Evolutionary conservation across 2,329 filamentous ascomycete genomes (phyloP), one percentile per base, ranked within the genome.

Genomic region (Ophiosphaerella korrae): DNA sequence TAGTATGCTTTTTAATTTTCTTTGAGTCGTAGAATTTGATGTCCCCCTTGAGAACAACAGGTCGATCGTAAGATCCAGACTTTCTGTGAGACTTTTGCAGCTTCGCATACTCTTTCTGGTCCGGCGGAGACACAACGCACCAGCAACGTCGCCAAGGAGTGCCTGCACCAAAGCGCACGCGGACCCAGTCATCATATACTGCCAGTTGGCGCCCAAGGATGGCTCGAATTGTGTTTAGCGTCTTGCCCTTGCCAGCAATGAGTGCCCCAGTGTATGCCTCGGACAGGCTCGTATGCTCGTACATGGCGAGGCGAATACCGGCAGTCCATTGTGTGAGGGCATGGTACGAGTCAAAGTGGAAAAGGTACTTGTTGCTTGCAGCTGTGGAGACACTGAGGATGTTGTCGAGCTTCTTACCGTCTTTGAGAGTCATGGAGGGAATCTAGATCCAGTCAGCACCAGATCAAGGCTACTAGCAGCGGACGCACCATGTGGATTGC

Each of bases 91-190:
- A 84, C 73, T 96, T 97, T 69, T 93, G 89, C 46, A 88, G 78
- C 71, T 91, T 96, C 60, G 88, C 84, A 59, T 86, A 87, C 64
- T 96, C 91, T 77, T 97, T 99, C 77, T 97, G 92, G 66, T 96
- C 90, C 0, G 94, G 93, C 2, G 93, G 94, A 6, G 86, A 85
- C 50, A 97, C 89, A 46, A 97, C 92, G 73, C 92, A 97, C 92
- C 93, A 99, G 74, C 92, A 99, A 34, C 93, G 88, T 68, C 89
- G 86, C 94, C 94, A 99, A 0, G 93, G 92, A 8, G 94, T 96
- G 40, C 94, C 94, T 29, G 94, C 92, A 35, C 94, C 94, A 66
- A 99, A 99, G 52, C 94, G 84, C 44, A 99, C 94, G 56, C 94
- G 84, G 14, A 92, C 92, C 94, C 94, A 99, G 68, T 96, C 92